A percentile compares a stretch with the other conserved stretches of the same genome.
Conservation (phyloP, 2,329 filamentous ascomycete genomes). For the Penicillium sp. region DNA sequence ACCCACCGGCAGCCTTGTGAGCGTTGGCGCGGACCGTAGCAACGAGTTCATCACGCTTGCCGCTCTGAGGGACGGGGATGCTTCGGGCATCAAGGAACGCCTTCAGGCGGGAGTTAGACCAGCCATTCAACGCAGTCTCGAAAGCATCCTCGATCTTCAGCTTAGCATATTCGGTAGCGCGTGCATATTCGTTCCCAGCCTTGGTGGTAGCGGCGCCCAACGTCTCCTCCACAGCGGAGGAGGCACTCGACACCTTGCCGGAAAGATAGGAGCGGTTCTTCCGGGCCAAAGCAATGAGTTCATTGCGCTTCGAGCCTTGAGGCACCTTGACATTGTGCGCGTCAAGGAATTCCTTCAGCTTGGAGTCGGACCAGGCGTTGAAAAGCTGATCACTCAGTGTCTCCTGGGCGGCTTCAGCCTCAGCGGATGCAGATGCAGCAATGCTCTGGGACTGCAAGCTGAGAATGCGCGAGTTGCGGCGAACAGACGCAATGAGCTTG, state of each 20-base stretch:
- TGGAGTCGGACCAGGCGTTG: conserved; percentile 82
- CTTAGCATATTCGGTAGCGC: conserved; percentile 68
- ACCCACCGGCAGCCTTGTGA: conserved; percentile 67
- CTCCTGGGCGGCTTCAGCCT: conserved; percentile 67
- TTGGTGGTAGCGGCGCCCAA: conserved; percentile 71
- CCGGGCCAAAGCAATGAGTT: conserved; percentile 83
- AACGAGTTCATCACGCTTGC: conserved; percentile 70
- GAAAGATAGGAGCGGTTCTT: conserved; percentile 71
- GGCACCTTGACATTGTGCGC: conserved; percentile 87
- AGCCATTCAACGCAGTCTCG: conserved; percentile 58
- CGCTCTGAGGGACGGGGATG: conserved; percentile 68
- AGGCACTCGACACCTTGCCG: conserved; percentile 53
- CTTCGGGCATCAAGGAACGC: conserved; percentile 74
- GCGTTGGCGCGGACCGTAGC: conserved; percentile 70
- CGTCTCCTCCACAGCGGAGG: conserved; percentile 43
- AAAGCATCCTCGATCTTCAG: conserved; percentile 66
- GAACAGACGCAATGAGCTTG: conserved; percentile 81
- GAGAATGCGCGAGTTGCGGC: conserved; percentile 82
- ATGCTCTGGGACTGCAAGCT: conserved; percentile 65
- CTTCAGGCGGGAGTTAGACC: conserved; percentile 77
- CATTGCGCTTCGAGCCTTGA: conserved; percentile 86
- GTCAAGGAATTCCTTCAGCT: conserved; percentile 91
- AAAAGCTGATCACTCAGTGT: conserved; percentile 80
- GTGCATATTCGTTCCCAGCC: conserved; percentile 72
- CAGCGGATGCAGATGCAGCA: conserved; percentile 60